Conservation (phyloP, 805 yeast genomes). For the Hyphopichia homilentoma region DNA sequence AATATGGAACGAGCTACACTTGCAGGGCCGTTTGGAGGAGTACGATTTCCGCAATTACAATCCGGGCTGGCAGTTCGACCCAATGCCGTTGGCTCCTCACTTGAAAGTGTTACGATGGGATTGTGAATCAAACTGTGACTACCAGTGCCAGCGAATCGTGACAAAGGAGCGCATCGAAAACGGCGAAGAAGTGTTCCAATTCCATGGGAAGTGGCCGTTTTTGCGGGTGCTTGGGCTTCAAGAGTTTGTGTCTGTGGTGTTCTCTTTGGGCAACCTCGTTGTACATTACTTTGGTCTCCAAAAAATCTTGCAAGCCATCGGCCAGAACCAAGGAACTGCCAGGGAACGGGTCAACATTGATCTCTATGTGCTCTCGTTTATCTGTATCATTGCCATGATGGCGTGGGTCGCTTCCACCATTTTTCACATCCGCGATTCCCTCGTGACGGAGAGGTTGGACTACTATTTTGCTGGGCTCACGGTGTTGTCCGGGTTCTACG, state of each 20-base stretch:
- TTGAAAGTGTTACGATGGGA: conserved; percentile 62
- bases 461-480: conserved; percentile 92
- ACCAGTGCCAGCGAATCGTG: conserved; percentile 80
- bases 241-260: conserved; percentile 75
- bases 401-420: conserved; percentile 89
- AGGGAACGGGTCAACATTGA: not conserved
- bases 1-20: conserved; percentile 13
- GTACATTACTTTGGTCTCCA: conserved; percentile 50
- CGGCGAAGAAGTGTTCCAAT: conserved; percentile 66
- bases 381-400: conserved; percentile 64
- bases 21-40: conserved; percentile 7
- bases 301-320: conserved; percentile 19
- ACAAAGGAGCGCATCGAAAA: conserved; percentile 49
- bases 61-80: conserved; percentile 32
- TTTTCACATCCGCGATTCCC: conserved; percentile 83
- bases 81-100: conserved; percentile 37
- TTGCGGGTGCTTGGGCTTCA: conserved; percentile 72
- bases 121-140: conserved; percentile 82
- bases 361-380: conserved; percentile 15
- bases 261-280: conserved; percentile 52
- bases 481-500: conserved; percentile 75
- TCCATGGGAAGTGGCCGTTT: conserved; percentile 99
- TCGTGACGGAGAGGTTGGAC: conserved; percentile 79
- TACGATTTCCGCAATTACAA: conserved; percentile 22
- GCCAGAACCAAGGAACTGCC: not conserved